Evolutionary conservation across 192 early-diverging fungal genomes (phyloP), one percentile per base, ranked within the genome.

Genomic region (Coemansia sp.): DNA sequence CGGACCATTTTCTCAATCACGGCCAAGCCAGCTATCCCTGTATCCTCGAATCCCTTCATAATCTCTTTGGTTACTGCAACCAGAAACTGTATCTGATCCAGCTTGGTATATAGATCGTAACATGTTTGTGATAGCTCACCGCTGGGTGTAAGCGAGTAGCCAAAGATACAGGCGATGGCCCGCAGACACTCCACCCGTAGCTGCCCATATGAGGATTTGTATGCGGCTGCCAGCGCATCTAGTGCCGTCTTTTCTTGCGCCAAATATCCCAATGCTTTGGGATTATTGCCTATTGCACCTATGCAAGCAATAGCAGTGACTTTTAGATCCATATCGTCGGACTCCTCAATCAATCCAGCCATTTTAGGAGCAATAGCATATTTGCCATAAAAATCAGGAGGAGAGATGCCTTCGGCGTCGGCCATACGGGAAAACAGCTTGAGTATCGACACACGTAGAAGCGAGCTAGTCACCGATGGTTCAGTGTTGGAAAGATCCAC

Each of bases 41-140:
- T 70, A 51, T 76, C 73, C 44, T 76, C 73, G 53, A 76, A 70
- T 8, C 73, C 73, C 45, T 69, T 76, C 67, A 66, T 76, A 35
- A 76, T 70, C 52, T 76, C 73, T 48, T 76, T 68, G 15, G 59
- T 58, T 21, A 76, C 45, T 42, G 59, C 55, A 43, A 56, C 55
- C 6, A 76, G 62, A 45, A 76, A 59, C 47, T 65, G 55, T 33
- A 66, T 67, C 16, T 59, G 45, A 28, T 53, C 65, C 40, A 76
- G 73, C 55, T 49, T 48, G 36, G 55, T 43, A 42, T 76, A 76
- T 31, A 76, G 55, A 28, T 76, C 67, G 35, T 66, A 76, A 50
- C 73, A 76, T 16, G 59, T 40, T 56, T 76, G 73, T 14, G 73
- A 76, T 7, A 48, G 39, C 3, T 59, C 33, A 33, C 46, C 54